Conservation (phyloP, 352 stramenopile species). For the Globisporangium perplexum region DNA sequence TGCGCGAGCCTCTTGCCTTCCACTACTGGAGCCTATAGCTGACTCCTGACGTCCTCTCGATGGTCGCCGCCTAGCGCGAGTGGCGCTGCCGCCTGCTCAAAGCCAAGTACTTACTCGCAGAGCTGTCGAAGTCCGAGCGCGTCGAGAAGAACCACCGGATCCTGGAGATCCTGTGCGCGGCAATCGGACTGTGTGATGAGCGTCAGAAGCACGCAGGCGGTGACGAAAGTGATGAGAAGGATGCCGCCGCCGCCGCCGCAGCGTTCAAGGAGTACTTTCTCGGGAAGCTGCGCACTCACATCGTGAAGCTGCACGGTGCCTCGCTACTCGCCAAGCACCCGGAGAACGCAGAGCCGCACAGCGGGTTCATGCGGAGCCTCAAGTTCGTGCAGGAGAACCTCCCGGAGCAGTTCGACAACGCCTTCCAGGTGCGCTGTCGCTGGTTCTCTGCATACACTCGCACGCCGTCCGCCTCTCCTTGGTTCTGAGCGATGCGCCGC, state of each 20-base stretch:
- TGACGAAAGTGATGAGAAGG: background rate
- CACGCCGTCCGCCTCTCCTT: no score
- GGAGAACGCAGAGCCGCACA: conserved; percentile 12
- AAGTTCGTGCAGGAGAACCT: conserved; percentile 40
- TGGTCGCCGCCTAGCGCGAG: conserved; percentile 15
- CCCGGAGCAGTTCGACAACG: conserved; percentile 32
- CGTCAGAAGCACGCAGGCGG: conserved; percentile 3
- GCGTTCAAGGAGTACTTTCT: conserved; percentile 46
- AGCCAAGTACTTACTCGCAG: conserved; percentile 43
- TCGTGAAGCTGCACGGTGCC: conserved; percentile 47
- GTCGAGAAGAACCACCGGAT: conserved; percentile 26
- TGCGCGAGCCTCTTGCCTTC: background rate
- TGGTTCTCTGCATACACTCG: background rate
- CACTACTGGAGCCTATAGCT: background rate
- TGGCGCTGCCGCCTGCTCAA: conserved; percentile 47
- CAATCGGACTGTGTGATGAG: conserved; percentile 24
- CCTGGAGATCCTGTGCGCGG: conserved; percentile 46
- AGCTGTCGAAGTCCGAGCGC: conserved; percentile 36
- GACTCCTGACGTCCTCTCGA: background rate
- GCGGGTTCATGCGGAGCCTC: conserved; percentile 38
- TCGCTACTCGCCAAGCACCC: conserved; percentile 26
- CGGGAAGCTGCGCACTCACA: conserved; percentile 36
- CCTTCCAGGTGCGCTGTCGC: conserved; percentile 37
- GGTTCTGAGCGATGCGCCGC: background rate
- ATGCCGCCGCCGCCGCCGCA: background rate